Base-by-base conservation (phyloP, 2,329 filamentous ascomycete species). In the Alternaria ethzedia region DNA sequence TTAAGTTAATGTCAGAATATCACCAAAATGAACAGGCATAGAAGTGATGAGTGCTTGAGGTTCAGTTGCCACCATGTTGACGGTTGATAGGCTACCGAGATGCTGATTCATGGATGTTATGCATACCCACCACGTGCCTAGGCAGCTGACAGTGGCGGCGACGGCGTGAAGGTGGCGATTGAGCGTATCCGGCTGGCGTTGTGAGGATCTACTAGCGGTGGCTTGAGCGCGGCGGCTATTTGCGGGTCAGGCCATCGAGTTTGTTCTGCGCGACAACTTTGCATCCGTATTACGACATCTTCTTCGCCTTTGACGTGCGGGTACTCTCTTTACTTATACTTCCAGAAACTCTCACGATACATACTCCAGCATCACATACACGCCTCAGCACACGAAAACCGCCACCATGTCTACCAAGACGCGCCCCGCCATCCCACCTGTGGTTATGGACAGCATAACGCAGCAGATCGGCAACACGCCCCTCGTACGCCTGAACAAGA, bases 401-500 rank as follows among this genome's bases (percentile, higher is more conserved):
- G 57, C 67, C 55, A 70, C 15, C 49, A 86, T 86, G 84, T 83
- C 83, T 49, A 82, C 82, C 44, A 81, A 75, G 57, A 86, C 84
- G 21, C 80, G 79, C 66, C 83, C 85, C 67, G 82, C 82, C 64
- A 79, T 85, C 64, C 86, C 86, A 47, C 86, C 87, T 3, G 82
- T 84, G 66, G 84, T 86, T 61, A 86, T 89, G 81, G 82, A 88
- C 75, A 90, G 89, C 60, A 91, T 94, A 69, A 91, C 90, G 49
- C 90, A 97, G 82, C 89, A 97, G 70, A 97, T 99, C 74, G 95
- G 94, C 76, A 95, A 96, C 82, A 97, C 95, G 44, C 96, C 96
- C n/a, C 89, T 99, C 57, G 93, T 99, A 45, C 91, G 92, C 54
- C 86, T 99, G 67, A 97, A 97, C 84, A 94, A 91, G 83, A 90